Conservation (phyloP, 306 rosid genomes). For the Purshia tridentata region DNA sequence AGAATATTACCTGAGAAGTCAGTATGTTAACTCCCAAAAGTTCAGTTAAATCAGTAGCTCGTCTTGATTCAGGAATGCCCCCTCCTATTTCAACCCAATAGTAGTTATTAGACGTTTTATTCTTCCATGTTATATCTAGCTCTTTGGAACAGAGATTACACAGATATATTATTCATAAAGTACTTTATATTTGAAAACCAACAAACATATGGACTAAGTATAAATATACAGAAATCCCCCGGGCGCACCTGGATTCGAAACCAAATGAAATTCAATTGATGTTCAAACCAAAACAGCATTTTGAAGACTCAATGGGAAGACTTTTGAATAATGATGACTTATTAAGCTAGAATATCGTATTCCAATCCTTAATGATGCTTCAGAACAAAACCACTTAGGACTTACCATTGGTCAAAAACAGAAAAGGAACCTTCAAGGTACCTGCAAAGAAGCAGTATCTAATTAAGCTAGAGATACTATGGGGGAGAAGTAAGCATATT, state of each 20-base stretch:
- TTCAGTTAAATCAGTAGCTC: conserved; percentile 31
- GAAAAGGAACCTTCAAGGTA: conserved; percentile 30
- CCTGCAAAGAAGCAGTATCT: conserved; percentile 19
- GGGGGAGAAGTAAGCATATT: not conserved
- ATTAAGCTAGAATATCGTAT: not conserved
- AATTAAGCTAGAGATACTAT: not conserved
- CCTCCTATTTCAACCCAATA: conserved; percentile 24
- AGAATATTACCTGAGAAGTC: conserved; percentile 33
- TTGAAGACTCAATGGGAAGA: no score
- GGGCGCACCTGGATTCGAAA: not conserved
- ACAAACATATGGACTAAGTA: not conserved
- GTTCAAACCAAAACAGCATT: not conserved
- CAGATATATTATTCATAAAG: not conserved
- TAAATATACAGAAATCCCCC: not conserved
- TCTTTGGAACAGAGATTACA: not conserved
- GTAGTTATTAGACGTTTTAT: no score
- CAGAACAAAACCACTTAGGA: not conserved
- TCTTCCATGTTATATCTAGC: not conserved
- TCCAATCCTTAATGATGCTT: not conserved
- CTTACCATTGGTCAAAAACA: conserved; percentile 41
- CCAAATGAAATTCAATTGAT: not conserved
- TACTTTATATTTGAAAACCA: not conserved
- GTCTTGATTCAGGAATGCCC: conserved; percentile 35
- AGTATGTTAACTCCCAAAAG: conserved; percentile 32
- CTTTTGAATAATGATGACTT: no score